Evolutionary conservation across 2,329 filamentous ascomycete genomes (phyloP), one percentile per base, ranked within the genome.

Genomic region (Fusarium cicatricum): DNA sequence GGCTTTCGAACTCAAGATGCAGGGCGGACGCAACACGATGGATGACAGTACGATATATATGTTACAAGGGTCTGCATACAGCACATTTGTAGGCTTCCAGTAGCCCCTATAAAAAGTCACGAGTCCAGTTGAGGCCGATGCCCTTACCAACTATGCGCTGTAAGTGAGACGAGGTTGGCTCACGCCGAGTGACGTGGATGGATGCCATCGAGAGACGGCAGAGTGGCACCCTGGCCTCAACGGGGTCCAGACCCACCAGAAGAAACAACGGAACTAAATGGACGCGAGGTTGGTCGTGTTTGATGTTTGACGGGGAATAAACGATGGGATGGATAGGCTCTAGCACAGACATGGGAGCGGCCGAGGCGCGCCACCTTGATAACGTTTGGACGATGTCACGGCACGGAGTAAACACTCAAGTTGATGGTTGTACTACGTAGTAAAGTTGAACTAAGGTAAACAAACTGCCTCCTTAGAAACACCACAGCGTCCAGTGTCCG

Each of bases 341-440:
- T 40, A 59, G 60, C 64, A 66, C 62, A 66, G 65, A 65, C 48
- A 37, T 60, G 50, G 44, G 58, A 63, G 62, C 59, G 65, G 65
- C 58, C 62, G 58, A 57, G 62, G 60, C 48, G 60, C 60, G 57
- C 55, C 64, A 55, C 58, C 33, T 56, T 57, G 52, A 40, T 19
- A 44, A 43, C 36, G 32, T 47, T 41, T 63, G 44, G 55, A 4
- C 49, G 44, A 56, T 46, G 43, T 40, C 29, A 51, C 26, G 11
- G 21, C 39, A 17, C 17, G 8, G 17, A 52, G 33, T 32, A 31
- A 33, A 33, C 41, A 33, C 21, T 26, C 6, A 26, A 26, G 23
- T 26, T 10, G 15, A 19, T 16, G 12, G 39, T 48, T 16, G n/a
- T 11, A n/a, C n/a, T n/a, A n/a, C n/a, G n/a, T n/a, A n/a, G n/a